Evolutionary conservation across 257 asterid genomes (phyloP).

Genomic region (Parsonsia alboflavescens): DNA sequence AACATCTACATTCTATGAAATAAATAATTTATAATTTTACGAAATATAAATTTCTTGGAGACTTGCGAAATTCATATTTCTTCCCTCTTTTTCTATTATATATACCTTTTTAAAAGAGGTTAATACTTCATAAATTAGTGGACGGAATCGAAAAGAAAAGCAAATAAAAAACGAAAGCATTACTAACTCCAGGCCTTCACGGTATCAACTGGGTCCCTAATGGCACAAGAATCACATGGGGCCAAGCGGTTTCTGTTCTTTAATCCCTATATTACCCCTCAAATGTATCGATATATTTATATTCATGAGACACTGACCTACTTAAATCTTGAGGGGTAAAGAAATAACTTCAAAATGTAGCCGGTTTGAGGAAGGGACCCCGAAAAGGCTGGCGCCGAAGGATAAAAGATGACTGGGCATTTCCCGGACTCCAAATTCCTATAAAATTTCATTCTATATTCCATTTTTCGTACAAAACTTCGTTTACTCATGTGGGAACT

Average conservation of each 20-base stretch:
- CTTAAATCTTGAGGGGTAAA: not conserved
- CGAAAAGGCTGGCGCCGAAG: slow-evolving; percentile 32
- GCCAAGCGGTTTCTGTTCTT: slow-evolving; percentile 1
- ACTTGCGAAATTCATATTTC: too few relatives aligned
- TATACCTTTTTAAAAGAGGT: too few relatives aligned
- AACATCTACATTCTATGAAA: too few relatives aligned
- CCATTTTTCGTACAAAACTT: too few relatives aligned
- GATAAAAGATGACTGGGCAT: slow-evolving; percentile 19
- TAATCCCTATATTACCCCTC: not conserved
- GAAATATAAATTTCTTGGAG: too few relatives aligned
- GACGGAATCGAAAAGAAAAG: too few relatives aligned
- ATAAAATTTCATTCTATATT: slow-evolving; percentile 22
- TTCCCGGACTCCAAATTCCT: slow-evolving; percentile 34
- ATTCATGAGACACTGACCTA: too few relatives aligned
- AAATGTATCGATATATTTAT: not conserved
- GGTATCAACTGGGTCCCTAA: not conserved
- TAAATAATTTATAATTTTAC: too few relatives aligned
- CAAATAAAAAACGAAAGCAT: not conserved
- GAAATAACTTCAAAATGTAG: not conserved
- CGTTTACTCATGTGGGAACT: too few relatives aligned
- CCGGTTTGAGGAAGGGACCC: slow-evolving; percentile 26
- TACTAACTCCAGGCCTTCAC: not conserved
- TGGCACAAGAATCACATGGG: slow-evolving; percentile 3
- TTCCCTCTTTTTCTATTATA: too few relatives aligned
- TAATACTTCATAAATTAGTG: too few relatives aligned